Evolutionary conservation across 2,329 filamentous ascomycete species (phyloP).

Genomic region (Scedosporium minutisporum): DNA sequence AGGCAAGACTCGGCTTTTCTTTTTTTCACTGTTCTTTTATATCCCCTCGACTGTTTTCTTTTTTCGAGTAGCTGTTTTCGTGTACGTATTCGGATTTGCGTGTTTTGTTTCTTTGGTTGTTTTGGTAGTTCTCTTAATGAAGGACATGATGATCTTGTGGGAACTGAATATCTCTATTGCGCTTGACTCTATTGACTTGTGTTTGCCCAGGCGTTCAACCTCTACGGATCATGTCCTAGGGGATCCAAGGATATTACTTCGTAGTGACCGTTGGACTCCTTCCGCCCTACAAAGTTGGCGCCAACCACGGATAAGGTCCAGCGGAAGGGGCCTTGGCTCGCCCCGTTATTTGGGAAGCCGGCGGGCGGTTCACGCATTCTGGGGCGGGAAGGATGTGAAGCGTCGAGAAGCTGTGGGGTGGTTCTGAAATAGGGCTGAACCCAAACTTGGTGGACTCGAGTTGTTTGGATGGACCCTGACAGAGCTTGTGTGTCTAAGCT

Average conservation of each 20-base stretch:
- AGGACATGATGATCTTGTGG: conserved; percentile 1
- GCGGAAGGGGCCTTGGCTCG: no score
- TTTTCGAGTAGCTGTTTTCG: neutral
- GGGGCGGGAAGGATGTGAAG: neutral
- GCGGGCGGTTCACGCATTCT: neutral
- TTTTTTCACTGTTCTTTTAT: neutral
- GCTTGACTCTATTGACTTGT: neutral
- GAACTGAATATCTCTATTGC: neutral
- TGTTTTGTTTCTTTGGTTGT: neutral
- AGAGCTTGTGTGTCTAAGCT: no score
- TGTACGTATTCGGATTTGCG: neutral
- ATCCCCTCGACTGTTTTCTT: no score
- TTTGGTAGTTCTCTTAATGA: conserved; percentile 1
- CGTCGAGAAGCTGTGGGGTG: neutral
- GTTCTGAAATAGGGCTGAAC: neutral
- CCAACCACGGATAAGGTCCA: no score
- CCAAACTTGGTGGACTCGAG: no score
- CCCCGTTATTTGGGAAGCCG: no score
- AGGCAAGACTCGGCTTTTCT: neutral
- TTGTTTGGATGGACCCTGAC: no score
- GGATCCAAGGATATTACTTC: no score
- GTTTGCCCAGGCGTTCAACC: neutral
- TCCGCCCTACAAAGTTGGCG: no score
- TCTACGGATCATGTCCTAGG: no score
- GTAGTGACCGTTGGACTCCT: no score